Conservation (phyloP, 805 yeast genomes). For the Starmerella sp. region DNA sequence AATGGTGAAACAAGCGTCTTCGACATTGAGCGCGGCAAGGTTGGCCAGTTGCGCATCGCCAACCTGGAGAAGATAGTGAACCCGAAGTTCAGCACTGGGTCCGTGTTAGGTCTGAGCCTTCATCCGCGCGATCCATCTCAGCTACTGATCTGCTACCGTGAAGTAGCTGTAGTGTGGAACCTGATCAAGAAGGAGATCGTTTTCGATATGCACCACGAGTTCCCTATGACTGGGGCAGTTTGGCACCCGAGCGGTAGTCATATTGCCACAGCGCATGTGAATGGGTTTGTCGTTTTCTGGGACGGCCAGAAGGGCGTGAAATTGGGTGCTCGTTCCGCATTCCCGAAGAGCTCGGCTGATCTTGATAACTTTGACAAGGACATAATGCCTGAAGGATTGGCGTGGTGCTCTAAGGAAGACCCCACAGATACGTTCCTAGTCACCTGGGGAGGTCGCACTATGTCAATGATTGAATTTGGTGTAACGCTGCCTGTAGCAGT, state of each 20-base stretch:
- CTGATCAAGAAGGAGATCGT: conserved; percentile 46
- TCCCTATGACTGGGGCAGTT: conserved; percentile 46
- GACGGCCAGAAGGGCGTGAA: conserved; percentile 69
- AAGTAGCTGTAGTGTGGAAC: conserved; percentile 58
- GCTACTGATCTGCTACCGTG: conserved; percentile 59
- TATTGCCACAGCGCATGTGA: conserved; percentile 63
- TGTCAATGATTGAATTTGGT: conserved; percentile 56
- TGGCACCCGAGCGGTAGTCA: conserved; percentile 95
- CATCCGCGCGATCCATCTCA: conserved; percentile 86
- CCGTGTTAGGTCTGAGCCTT: conserved; percentile 58
- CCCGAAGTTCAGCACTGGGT: conserved; percentile 48
- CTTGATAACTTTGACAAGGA: conserved; percentile 13
- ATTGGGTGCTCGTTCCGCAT: conserved; percentile 55
- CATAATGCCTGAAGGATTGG: conserved; percentile 25
- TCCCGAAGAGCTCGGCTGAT: conserved; percentile 19
- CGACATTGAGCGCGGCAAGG: conserved; percentile 67
- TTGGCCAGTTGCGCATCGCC: conserved; percentile 56
- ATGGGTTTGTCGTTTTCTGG: conserved; percentile 85
- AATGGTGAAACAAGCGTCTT: conserved; percentile 63
- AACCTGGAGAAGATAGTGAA: conserved; percentile 53
- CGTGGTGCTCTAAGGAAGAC: conserved; percentile 71
- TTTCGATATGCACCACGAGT: conserved; percentile 40
- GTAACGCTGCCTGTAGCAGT: conserved; percentile 65
- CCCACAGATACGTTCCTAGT: conserved; percentile 73
- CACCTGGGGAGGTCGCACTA: conserved; percentile 25